Conservation (phyloP, 345 rosid genomes). For the thale cress (Arabidopsis thaliana) region DNA sequence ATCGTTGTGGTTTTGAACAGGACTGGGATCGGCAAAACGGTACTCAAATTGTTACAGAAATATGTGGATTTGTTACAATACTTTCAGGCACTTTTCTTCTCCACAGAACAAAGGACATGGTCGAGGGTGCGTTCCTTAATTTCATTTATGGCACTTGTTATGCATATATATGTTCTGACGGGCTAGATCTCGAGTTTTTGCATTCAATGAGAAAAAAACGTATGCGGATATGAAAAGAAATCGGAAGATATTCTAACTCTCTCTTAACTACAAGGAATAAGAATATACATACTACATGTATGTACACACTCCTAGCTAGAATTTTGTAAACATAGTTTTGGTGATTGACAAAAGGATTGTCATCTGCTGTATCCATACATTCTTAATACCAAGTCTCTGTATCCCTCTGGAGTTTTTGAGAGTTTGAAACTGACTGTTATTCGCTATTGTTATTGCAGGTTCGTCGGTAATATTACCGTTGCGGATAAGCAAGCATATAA, state of each 20-base stretch:
- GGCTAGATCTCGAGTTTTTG: constrained; percentile 14
- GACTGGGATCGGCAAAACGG: constrained; percentile 92
- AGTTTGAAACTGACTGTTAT: constrained; percentile 29
- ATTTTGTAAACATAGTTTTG: background rate
- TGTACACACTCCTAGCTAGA: constrained; percentile 20
- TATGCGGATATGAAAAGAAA: constrained; percentile 4
- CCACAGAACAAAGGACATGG: constrained; percentile 85
- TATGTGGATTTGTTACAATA: constrained; percentile 84
- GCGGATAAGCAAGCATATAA: constrained; percentile 52
- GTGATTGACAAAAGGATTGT: constrained; percentile 2
- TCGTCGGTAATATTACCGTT: constrained; percentile 50
- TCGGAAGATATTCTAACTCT: background rate
- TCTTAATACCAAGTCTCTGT: constrained; percentile 3
- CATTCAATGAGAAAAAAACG: background rate
- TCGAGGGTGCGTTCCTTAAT: constrained; percentile 54
- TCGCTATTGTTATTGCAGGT: constrained; percentile 46
- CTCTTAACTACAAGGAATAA: background rate
- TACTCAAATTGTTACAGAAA: constrained; percentile 76
- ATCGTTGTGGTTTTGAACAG: constrained; percentile 43
- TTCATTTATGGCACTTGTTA: constrained; percentile 4
- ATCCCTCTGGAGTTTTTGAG: constrained; percentile 6
- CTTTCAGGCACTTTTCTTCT: constrained; percentile 88
- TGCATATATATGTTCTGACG: background rate
- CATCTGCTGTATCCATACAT: background rate
- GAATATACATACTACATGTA: background rate